Base-by-base conservation (phyloP, 148 eudicot genomes). In the Oxyria digyna region DNA sequence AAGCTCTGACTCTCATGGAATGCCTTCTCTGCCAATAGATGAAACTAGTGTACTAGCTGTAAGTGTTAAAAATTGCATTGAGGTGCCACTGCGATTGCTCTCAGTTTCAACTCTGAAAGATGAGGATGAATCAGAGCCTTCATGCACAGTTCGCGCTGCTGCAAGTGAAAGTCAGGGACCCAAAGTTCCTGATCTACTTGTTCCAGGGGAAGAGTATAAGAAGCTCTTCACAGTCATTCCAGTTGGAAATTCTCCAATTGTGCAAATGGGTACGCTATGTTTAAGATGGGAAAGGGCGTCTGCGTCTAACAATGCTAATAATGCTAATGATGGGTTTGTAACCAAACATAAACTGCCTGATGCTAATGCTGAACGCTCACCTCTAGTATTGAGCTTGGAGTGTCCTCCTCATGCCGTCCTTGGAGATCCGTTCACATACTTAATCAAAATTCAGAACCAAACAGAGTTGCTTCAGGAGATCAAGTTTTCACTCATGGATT, bases 341-440 rank as follows among this genome's bases (percentile, higher is more conserved):
- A 88, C 91, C 13, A 87, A 81, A 75, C 84, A 87, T 64, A 81
- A 67, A 66, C 89, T 95, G 75, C 96, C 92, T 23, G 97, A 95
- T 68, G 81, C 78, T 54, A 83, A 80, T 42, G 86, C 87, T n/a
- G 96, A 95, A 70, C 46, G 67, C 27, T 82, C 96, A 69, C 96
- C 96, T 3, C 68, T 95, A 66, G 72, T 87, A 40, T 87, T 88
- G 73, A 82, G 84, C 70, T 79, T 95, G 65, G 87, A 87, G 66
- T 90, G 97, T 69, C 97, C 97, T 17, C 89, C 99, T 75, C 89
- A 91, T 77, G 99, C 96, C 33, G 72, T 88, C 69, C 86, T 88
- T 26, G 97, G 97, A 9, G 81, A 84, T 29, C 96, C 99, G 15
- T 95, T 95, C 74, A 81, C 87, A 23, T 91, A 74, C 76, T 85